phyloP scores from a whole-genome alignment of 2,329 filamentous ascomycete species.

The Aspergillus pseudotamarii region DNA sequence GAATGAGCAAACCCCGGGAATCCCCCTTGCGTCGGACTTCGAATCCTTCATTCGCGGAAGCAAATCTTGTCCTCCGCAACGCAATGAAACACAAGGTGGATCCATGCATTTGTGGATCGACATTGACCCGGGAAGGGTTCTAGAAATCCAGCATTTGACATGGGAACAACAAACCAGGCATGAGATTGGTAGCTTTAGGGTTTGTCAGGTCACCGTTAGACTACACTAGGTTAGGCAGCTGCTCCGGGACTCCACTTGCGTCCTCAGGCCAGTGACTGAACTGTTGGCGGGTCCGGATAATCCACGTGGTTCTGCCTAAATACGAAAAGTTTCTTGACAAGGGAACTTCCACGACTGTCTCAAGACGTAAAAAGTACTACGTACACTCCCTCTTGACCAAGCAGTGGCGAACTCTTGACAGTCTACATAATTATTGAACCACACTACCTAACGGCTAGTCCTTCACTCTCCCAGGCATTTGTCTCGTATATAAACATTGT shows the following conservation, averaged over 20 bases:
- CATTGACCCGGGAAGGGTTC: not conserved
- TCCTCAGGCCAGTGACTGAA: not conserved
- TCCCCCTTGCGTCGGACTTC: not conserved
- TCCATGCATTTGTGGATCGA: not conserved
- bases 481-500: not conserved
- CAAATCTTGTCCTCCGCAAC: not conserved
- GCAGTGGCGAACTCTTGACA: not conserved
- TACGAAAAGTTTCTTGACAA: not conserved
- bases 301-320: not conserved
- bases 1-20: not conserved
- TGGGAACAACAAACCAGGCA: not conserved
- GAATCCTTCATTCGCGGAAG: not conserved
- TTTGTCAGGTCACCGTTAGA: not conserved
- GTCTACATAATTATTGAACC: not conserved
- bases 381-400: not conserved
- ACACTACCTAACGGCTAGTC: not conserved
- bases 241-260: not conserved
- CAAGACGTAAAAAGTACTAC: not conserved
- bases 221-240: slow-evolving; percentile 1
- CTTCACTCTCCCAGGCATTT: not conserved
- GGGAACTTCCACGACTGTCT: not conserved
- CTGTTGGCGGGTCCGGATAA: not conserved
- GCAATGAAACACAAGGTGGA: slow-evolving; percentile 1
- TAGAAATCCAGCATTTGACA: not conserved
- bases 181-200: not conserved